Conservation (phyloP, 257 asterid species). For the Echites panduratus region DNA sequence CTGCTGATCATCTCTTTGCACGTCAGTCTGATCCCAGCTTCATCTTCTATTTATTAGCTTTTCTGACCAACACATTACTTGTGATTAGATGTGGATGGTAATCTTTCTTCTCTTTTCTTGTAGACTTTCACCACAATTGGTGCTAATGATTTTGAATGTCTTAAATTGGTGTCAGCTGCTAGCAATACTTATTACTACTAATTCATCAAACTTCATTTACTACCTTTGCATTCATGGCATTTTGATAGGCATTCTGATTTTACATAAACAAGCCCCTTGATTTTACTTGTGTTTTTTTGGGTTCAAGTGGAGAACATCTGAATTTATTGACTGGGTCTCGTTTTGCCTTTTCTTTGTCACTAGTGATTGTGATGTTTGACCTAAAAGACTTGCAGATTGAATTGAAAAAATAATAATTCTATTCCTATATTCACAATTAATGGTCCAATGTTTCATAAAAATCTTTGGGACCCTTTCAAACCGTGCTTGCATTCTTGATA, state of each 20-base stretch:
- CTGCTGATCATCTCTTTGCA: slow-evolving; percentile 20
- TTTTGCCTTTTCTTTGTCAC: not conserved
- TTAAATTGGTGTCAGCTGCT: slow-evolving; percentile 7
- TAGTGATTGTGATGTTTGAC: slow-evolving; percentile 6
- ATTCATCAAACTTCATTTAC: not conserved
- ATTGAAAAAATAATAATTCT: not conserved
- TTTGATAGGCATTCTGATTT: not conserved
- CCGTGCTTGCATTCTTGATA: not conserved
- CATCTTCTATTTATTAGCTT: not conserved
- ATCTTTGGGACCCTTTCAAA: not conserved
- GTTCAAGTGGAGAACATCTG: slow-evolving; percentile 1
- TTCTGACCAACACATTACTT: not conserved
- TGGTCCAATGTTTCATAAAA: not conserved
- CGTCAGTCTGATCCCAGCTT: slow-evolving; percentile 26
- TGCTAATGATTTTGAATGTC: slow-evolving; percentile 10
- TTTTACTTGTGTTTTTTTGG: not conserved
- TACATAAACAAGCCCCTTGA: not conserved
- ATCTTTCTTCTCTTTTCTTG: not conserved
- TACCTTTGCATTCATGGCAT: not conserved
- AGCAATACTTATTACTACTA: not conserved
- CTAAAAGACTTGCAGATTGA: not conserved
- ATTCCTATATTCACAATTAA: slow-evolving; percentile 1
- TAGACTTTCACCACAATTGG: not conserved
- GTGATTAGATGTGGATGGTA: not conserved
- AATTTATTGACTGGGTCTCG: not conserved